These are phyloP conservation scores for Babesia sp. DNA, from an alignment of 169 alveolate species.

Conservation along the genomic window DNA sequence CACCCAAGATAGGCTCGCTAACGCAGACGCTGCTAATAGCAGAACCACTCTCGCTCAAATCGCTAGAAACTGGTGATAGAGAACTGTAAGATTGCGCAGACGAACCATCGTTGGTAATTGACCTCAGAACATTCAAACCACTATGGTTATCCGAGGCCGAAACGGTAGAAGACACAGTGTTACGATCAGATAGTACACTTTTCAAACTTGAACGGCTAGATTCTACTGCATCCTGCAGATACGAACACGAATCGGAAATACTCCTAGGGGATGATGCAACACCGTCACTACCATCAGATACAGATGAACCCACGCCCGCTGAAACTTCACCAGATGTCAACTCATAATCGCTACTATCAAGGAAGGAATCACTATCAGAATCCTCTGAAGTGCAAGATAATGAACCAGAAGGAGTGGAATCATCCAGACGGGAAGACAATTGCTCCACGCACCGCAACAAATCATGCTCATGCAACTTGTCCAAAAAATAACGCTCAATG, in stretches of 20 bases:
- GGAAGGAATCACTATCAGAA: background rate
- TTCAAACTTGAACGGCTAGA: background rate
- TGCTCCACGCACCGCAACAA: slow-evolving; percentile 24
- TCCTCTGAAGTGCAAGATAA: background rate
- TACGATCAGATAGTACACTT: background rate
- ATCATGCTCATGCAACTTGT: slow-evolving; percentile 28
- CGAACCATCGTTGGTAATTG: background rate
- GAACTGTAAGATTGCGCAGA: background rate
- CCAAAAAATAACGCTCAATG: slow-evolving; percentile 14
- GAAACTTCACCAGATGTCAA: slow-evolving; percentile 1
- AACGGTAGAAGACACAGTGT: background rate
- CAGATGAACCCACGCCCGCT: background rate
- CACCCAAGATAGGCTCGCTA: too few relatives aligned
- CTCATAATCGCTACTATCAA: background rate
- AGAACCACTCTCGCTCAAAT: background rate
- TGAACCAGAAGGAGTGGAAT: background rate
- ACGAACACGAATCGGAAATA: background rate
- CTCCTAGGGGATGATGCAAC: background rate
- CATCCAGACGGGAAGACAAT: slow-evolving; percentile 1
- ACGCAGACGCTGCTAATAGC: background rate
- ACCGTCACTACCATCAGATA: background rate
- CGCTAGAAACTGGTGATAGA: background rate
- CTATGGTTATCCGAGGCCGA: background rate
- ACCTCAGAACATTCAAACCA: background rate
- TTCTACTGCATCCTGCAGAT: background rate